Evolutionary conservation across 2,329 filamentous ascomycete species (phyloP).

Genomic region (Nigrospora osmanthi): DNA sequence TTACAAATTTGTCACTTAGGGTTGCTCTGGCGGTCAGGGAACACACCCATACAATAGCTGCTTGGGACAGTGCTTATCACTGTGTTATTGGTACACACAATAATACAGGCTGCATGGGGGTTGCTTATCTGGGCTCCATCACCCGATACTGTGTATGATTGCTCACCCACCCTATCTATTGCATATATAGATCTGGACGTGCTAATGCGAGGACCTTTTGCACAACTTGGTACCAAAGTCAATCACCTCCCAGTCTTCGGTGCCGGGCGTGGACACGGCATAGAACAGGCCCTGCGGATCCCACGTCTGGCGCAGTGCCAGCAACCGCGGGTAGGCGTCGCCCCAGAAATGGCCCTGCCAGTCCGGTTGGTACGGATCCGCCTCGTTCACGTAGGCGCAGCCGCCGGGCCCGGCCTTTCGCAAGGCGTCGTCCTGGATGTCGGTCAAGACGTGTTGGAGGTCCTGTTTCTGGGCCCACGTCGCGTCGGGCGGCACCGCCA

Average conservation of each 20-base stretch:
- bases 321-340: conserved; percentile 14
- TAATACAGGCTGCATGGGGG: too few relatives aligned
- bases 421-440: conserved; percentile 27
- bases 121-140: too few relatives aligned
- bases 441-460: conserved; percentile 28
- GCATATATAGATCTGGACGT: too few relatives aligned
- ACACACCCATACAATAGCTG: too few relatives aligned
- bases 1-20: too few relatives aligned
- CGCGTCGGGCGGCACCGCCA: conserved; percentile 26
- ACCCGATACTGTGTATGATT: too few relatives aligned
- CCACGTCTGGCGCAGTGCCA: conserved; percentile 17
- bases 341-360: conserved; percentile 22
- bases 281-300: conserved; percentile 22
- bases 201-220: conserved; percentile 1
- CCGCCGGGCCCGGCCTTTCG: conserved; percentile 26
- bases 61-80: too few relatives aligned
- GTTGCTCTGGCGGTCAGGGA: too few relatives aligned
- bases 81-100: too few relatives aligned
- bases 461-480: conserved; percentile 33
- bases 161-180: too few relatives aligned
- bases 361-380: conserved; percentile 21
- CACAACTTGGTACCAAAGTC: conserved; percentile 19
- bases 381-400: conserved; percentile 38
- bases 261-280: conserved; percentile 14
- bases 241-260: conserved; percentile 19